These are phyloP conservation scores for Talaromyces adpressus DNA, from an alignment of 495 filamentous ascomycete genomes.

Conservation along the genomic window DNA sequence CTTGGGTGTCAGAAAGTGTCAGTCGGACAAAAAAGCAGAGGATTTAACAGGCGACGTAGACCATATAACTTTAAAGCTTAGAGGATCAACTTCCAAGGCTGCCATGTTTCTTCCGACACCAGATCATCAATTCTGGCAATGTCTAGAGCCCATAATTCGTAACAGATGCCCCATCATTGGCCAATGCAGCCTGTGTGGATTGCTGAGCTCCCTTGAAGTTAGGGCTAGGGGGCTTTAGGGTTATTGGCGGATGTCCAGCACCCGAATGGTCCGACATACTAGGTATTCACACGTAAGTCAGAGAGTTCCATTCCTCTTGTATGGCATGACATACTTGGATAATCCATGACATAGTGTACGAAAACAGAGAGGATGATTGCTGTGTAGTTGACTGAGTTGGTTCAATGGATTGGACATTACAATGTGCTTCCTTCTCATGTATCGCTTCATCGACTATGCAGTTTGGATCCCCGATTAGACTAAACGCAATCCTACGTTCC, in stretches of 20 bases:
- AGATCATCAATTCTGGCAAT: neutral
- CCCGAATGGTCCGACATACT: neutral
- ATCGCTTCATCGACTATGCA: neutral
- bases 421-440: neutral
- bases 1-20: too few relatives aligned
- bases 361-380: neutral
- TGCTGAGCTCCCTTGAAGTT: neutral
- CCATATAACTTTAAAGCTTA: neutral
- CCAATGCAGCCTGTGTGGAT: neutral
- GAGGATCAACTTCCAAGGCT: neutral
- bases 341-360: neutral
- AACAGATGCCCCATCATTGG: neutral
- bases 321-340: neutral
- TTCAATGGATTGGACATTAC: neutral
- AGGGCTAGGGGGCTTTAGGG: neutral
- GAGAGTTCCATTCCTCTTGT: neutral
- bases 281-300: neutral
- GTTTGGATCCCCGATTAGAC: neutral
- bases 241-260: neutral
- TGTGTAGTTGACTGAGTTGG: neutral
- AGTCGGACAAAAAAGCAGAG: neutral
- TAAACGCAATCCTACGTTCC: neutral
- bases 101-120: neutral
- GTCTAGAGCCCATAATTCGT: neutral
- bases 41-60: neutral